A percentile compares a stretch with the other conserved stretches of the same genome.
Conservation (phyloP, 2,329 filamentous ascomycete species). For the Penicillium sp. region DNA sequence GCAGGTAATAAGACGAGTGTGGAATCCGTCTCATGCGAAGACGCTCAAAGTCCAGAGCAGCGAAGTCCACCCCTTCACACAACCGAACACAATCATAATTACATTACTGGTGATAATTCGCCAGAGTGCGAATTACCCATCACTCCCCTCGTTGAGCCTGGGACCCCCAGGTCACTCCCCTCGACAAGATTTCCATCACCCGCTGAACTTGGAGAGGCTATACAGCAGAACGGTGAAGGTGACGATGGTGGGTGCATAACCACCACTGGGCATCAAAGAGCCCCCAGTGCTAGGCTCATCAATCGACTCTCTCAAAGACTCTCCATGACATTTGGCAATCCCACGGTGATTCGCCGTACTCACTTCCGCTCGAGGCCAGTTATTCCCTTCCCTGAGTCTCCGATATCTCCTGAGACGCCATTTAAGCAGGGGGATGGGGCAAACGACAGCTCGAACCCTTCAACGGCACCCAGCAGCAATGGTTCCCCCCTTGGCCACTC, state of each 20-base stretch:
- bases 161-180: neutral
- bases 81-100: neutral
- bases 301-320: conserved; percentile 38
- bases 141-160: neutral
- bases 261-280: conserved; percentile 15
- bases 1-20: conserved; percentile 18
- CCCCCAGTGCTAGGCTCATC: conserved; percentile 31
- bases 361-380: conserved; percentile 35
- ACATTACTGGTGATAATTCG: neutral
- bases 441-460: conserved; percentile 36
- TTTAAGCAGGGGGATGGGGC: conserved; percentile 29
- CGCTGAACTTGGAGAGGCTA: neutral
- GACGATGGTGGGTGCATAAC: neutral
- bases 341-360: conserved; percentile 43
- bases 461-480: conserved; percentile 31
- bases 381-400: conserved; percentile 25
- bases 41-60: neutral
- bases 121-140: conserved; percentile 8
- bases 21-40: conserved; percentile 12
- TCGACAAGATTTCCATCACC: neutral
- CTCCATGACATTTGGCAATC: conserved; percentile 40
- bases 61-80: neutral
- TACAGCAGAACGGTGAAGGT: conserved; percentile 1
- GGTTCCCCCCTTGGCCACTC: conserved; percentile 33
- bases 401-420: conserved; percentile 4